These are phyloP conservation scores for Aspergillus panamensis DNA, from an alignment of 495 filamentous ascomycete genomes.

Conservation along the genomic window DNA sequence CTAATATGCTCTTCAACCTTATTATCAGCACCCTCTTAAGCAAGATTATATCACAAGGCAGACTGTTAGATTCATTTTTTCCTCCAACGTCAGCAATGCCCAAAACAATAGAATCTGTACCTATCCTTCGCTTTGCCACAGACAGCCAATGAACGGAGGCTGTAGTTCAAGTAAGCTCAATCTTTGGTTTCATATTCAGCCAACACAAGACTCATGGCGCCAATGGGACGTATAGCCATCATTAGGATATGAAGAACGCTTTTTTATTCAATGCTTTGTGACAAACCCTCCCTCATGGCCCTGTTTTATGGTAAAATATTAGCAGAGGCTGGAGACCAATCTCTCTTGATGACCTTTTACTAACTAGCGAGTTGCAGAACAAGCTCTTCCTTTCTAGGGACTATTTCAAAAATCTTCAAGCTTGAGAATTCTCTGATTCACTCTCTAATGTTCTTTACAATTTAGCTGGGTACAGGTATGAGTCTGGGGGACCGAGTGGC, in stretches of 20 bases:
- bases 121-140: not conserved
- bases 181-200: not conserved
- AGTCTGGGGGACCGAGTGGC: too few species aligned
- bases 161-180: not conserved
- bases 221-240: not conserved
- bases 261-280: not conserved
- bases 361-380: too few species aligned
- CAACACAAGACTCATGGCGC: not conserved
- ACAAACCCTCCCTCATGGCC: not conserved
- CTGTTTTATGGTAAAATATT: too few species aligned
- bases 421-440: too few species aligned
- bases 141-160: not conserved
- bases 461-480: too few species aligned
- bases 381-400: too few species aligned
- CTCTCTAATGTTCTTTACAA: too few species aligned
- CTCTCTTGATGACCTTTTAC: too few species aligned
- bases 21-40: not conserved
- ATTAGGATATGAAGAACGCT: not conserved
- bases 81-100: not conserved
- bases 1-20: not conserved
- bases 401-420: too few species aligned
- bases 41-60: not conserved
- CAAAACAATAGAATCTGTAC: not conserved
- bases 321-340: too few species aligned
- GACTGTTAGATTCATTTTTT: not conserved